These are phyloP conservation scores for Claviceps pazoutovae DNA, from an alignment of 2,329 filamentous ascomycete species.

Conservation along the genomic window DNA sequence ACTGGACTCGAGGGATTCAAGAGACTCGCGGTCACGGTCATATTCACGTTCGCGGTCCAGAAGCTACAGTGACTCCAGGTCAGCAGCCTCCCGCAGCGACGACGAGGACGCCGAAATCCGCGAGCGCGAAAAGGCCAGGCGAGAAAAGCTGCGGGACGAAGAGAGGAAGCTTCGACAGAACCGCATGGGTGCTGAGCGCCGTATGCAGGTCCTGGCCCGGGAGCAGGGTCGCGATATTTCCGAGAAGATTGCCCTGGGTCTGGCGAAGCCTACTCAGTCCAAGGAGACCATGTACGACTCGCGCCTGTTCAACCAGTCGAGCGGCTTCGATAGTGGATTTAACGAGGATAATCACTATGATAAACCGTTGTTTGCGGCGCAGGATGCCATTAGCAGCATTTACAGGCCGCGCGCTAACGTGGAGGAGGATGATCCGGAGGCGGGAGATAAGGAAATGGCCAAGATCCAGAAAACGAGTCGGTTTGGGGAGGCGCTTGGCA, in stretches of 20 bases:
- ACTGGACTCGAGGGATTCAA: slow-evolving; percentile 24
- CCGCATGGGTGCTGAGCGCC: slow-evolving; percentile 86
- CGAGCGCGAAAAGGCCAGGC: slow-evolving; percentile 63
- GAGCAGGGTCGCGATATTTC: slow-evolving; percentile 96
- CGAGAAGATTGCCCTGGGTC: slow-evolving; percentile 85
- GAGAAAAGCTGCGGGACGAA: slow-evolving; percentile 66
- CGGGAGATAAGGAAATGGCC: slow-evolving; percentile 69
- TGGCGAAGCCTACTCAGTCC: slow-evolving; percentile 87
- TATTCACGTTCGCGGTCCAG: slow-evolving; percentile 23
- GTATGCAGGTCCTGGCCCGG: slow-evolving; percentile 81
- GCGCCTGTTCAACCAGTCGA: slow-evolving; percentile 83
- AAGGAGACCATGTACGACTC: slow-evolving; percentile 96
- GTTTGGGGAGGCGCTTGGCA: slow-evolving; percentile 75
- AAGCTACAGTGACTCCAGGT: slow-evolving; percentile 40
- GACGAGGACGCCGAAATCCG: slow-evolving; percentile 59
- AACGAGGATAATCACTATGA: slow-evolving; percentile 98
- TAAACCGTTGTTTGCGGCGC: slow-evolving; percentile 89
- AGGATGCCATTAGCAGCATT: slow-evolving; percentile 88
- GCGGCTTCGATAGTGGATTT: slow-evolving; percentile 80
- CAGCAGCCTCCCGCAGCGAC: slow-evolving; percentile 38
- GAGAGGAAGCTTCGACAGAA: slow-evolving; percentile 86
- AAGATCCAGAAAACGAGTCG: slow-evolving; percentile 74
- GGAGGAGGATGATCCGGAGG: slow-evolving; percentile 66
- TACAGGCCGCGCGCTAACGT: slow-evolving; percentile 69
- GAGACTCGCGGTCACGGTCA: slow-evolving; percentile 25